phyloP scores from a whole-genome alignment of 208 protist species.

The Strigomonas culicis region DNA sequence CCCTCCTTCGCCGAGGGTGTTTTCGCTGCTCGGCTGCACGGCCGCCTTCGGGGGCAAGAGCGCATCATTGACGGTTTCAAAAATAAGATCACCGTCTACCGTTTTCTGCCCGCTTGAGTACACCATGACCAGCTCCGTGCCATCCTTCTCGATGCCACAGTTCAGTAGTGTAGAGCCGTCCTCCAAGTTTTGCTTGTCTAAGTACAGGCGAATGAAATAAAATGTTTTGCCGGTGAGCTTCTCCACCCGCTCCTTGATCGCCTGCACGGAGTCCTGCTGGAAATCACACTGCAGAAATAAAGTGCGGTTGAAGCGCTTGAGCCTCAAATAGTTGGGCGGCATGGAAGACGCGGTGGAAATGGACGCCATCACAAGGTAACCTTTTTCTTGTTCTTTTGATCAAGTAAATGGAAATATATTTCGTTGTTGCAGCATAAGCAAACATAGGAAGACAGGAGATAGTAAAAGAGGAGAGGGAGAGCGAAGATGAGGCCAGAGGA shows the following conservation, averaged over 20 bases:
- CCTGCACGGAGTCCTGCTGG: slow-evolving; percentile 87
- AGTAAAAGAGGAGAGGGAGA: slow-evolving; percentile 17
- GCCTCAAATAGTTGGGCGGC: slow-evolving; percentile 72
- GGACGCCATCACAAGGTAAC: too few species aligned
- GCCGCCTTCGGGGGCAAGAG: too few species aligned
- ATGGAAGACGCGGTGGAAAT: too few species aligned
- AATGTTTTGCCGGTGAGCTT: slow-evolving; percentile 79
- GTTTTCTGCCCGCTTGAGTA: slow-evolving; percentile 55
- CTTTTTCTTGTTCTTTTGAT: too few species aligned
- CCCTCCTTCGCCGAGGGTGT: too few species aligned
- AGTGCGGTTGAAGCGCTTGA: slow-evolving; percentile 72
- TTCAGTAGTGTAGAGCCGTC: slow-evolving; percentile 76
- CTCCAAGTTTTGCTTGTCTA: slow-evolving; percentile 71
- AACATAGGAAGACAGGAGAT: slow-evolving; percentile 15
- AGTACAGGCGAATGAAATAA: slow-evolving; percentile 73
- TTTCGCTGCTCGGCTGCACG: too few species aligned
- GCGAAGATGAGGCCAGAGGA: neutral
- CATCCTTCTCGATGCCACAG: slow-evolving; percentile 74
- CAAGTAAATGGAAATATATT: neutral
- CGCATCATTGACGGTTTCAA: too few species aligned
- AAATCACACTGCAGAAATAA: slow-evolving; percentile 91
- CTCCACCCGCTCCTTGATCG: slow-evolving; percentile 86
- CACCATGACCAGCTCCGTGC: slow-evolving; percentile 78
- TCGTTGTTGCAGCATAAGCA: neutral
- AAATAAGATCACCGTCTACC: slow-evolving; percentile 62